phyloP scores from a whole-genome alignment of 1,284 basidiomycete species.

The Cutaneotrichosporon arboriforme region DNA sequence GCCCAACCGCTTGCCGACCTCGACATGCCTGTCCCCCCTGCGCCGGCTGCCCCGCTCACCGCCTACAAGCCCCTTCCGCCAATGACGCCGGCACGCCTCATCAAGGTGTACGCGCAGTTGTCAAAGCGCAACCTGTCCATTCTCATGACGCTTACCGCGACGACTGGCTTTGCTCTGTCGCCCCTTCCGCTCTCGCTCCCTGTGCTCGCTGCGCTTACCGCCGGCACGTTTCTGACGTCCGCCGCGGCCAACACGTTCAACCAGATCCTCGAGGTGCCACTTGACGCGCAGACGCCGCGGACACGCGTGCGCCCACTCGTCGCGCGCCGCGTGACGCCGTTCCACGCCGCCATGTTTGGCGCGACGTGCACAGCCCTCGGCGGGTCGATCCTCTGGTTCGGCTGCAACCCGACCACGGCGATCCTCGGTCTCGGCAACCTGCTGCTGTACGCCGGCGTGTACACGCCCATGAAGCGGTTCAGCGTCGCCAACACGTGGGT shows the following conservation, averaged over 20 bases:
- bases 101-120: slow-evolving; percentile 71
- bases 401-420: slow-evolving; percentile 85
- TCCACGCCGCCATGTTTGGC: slow-evolving; percentile 81
- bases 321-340: slow-evolving; percentile 68
- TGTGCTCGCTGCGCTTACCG: slow-evolving; percentile 75
- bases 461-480: slow-evolving; percentile 91
- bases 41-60: slow-evolving; percentile 36
- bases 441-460: slow-evolving; percentile 80
- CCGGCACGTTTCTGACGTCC: slow-evolving; percentile 85
- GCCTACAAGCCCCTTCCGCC: slow-evolving; percentile 47
- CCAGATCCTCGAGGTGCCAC: slow-evolving; percentile 89
- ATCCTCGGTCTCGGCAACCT: slow-evolving; percentile 79
- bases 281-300: slow-evolving; percentile 93
- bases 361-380: slow-evolving; percentile 68
- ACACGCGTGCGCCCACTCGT: slow-evolving; percentile 89
- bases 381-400: slow-evolving; percentile 69
- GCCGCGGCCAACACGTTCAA: slow-evolving; percentile 93
- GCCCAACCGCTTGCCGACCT: slow-evolving; percentile 28
- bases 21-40: slow-evolving; percentile 27
- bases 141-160: slow-evolving; percentile 84
- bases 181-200: slow-evolving; percentile 76
- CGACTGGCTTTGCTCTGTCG: slow-evolving; percentile 89
- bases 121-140: slow-evolving; percentile 82
- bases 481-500: slow-evolving; percentile 92
- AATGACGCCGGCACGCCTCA: slow-evolving; percentile 56